A percentile compares a stretch with the other conserved stretches of the same genome.
Evolutionary conservation across 345 rosid genomes (phyloP).

Genomic region (Moricandia arvensis): DNA sequence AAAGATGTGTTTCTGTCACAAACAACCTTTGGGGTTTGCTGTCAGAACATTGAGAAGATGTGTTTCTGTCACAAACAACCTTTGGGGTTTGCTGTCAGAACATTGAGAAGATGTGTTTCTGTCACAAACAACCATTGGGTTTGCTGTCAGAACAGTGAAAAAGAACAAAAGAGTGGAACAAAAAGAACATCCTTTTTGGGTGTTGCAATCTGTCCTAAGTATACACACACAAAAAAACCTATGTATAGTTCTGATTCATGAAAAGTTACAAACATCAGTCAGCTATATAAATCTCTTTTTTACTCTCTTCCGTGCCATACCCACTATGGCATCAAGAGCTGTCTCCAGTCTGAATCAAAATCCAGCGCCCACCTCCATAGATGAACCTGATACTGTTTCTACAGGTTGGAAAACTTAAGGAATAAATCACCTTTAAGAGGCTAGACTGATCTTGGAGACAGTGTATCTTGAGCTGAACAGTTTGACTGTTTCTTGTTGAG

Average conservation of each 20-base stretch:
- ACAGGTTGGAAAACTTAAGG: background rate
- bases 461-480: slow-evolving; percentile 34
- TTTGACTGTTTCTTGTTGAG: slow-evolving; percentile 66
- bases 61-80: too few species aligned
- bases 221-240: slow-evolving; percentile 30
- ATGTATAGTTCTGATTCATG: slow-evolving; percentile 29
- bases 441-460: slow-evolving; percentile 42
- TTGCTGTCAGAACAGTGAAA: slow-evolving; percentile 8
- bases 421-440: slow-evolving; percentile 4
- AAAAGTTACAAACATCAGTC: slow-evolving; percentile 7
- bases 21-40: too few species aligned
- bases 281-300: background rate
- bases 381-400: slow-evolving; percentile 34
- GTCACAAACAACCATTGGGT: slow-evolving; percentile 12
- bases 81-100: too few species aligned
- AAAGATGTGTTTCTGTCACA: too few species aligned
- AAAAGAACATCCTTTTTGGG: background rate
- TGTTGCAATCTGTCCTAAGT: slow-evolving; percentile 32
- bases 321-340: slow-evolving; percentile 14
- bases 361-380: slow-evolving; percentile 16
- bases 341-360: slow-evolving; percentile 24
- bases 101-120: slow-evolving; percentile 4
- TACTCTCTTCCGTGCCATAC: background rate
- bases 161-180: background rate
- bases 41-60: background rate